phyloP scores from a whole-genome alignment of 257 asterid genomes.

The Buddleja alternifolia region DNA sequence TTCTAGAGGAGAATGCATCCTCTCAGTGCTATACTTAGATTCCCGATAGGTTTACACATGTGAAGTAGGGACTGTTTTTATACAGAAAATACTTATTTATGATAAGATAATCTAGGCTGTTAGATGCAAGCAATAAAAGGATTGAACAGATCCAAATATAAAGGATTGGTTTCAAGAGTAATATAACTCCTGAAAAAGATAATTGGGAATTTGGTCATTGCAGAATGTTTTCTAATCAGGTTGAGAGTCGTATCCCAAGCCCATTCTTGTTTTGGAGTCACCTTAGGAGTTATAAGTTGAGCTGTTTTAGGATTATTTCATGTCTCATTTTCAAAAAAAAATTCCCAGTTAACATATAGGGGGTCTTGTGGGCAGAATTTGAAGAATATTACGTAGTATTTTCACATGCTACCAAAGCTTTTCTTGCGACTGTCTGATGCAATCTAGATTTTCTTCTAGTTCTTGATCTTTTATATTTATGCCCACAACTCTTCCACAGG shows the following conservation, averaged over 20 bases:
- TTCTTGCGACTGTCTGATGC: neutral
- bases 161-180: neutral
- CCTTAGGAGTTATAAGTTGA: no score
- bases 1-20: neutral
- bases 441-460: neutral
- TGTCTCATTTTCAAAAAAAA: neutral
- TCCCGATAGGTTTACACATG: neutral
- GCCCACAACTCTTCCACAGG: neutral
- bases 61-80: neutral
- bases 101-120: slow-evolving; percentile 7
- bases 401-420: neutral
- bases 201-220: no score
- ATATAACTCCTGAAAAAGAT: no score
- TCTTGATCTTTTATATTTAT: slow-evolving; percentile 4
- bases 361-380: neutral
- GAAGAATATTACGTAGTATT: neutral
- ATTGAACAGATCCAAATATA: neutral
- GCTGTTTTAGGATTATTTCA: neutral
- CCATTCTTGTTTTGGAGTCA: no score
- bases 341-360: neutral
- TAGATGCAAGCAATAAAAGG: slow-evolving; percentile 1
- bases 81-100: neutral
- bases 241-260: no score
- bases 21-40: slow-evolving; percentile 2
- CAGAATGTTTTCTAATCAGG: no score